Base-by-base conservation (phyloP, 2,329 filamentous ascomycete species). In the Stromatinia cepivora region DNA sequence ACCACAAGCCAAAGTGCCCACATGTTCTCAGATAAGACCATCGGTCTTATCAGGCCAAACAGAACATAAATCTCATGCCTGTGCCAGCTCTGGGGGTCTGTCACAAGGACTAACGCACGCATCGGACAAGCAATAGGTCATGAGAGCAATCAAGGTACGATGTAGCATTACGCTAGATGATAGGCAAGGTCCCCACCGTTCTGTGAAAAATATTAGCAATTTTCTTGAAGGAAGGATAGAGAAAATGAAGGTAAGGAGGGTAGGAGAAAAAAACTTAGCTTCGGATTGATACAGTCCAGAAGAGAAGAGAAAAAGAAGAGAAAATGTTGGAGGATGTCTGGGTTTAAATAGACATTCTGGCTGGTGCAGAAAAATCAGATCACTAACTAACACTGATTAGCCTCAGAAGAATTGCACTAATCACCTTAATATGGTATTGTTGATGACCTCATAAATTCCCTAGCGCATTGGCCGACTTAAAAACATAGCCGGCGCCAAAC, bases 1-100 rank as follows among this genome's bases (percentile, higher is more conserved):
- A 4, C 57, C 56, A 28, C 57, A 59, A 59, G 57, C 3, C 39
- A 61, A 46, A 4, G 9, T 31, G 22, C 17, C 39, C 42, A 61
- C 17, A 62, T 20, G 28, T 48, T 61, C 58, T 61, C 39, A 31
- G 17, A 46, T 22, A 31, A 31, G 25, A 61, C 58, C 58, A 61
- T 61, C 58, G 25, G 17, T 61, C 42, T 46, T 10, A 61, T 61
- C 25, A 22, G 25, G n/a, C 39, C 57, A 59, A 46, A 59, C 2
- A 61, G 42, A 61, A 61, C 42, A 61, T 48, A 48, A n/a, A 31
- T n/a, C 17, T 46, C 42, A 46, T 15, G 39, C 15, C 42, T 15
- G 25, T 61, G 25, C 25, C 20, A n/a, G 10, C 28, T 9, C 28
- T 20, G 34, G 8, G 28, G 53, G 11, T 42, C 39, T 42, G 39